These are phyloP conservation scores for Microbotryomycetes sp. DNA, from an alignment of 1,284 basidiomycete species.

Conservation along the genomic window DNA sequence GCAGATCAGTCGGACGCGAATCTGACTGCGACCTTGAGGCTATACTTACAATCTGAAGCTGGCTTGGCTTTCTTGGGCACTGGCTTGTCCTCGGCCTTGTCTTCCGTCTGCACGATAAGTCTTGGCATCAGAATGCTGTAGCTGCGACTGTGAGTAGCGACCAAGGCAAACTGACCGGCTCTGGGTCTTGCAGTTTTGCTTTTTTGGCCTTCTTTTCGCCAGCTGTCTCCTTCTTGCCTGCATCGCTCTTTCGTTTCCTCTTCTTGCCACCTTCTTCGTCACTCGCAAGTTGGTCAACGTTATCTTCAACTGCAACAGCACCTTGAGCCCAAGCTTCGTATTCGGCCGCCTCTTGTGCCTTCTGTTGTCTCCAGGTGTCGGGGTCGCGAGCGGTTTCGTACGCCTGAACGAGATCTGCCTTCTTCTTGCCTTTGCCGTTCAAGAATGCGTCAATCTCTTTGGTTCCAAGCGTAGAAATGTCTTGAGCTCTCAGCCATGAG, in stretches of 20 bases:
- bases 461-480: conserved; percentile 67
- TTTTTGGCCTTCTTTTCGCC: conserved; percentile 48
- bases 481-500: conserved; percentile 75
- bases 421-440: conserved; percentile 56
- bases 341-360: conserved; percentile 50
- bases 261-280: conserved; percentile 54
- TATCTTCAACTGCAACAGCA: conserved; percentile 52
- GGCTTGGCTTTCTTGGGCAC: conserved; percentile 33
- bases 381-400: conserved; percentile 82
- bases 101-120: not conserved
- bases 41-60: not conserved
- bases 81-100: conserved; percentile 24
- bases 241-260: conserved; percentile 36
- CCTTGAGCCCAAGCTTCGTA: conserved; percentile 49
- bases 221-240: conserved; percentile 46
- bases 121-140: not conserved
- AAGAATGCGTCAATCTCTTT: conserved; percentile 82
- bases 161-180: conserved; percentile 15
- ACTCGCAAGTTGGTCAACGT: conserved; percentile 61
- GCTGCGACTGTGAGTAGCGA: too few species aligned
- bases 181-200: conserved; percentile 19
- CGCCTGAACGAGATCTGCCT: conserved; percentile 69
- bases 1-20: not conserved
- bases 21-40: conserved; percentile 7
- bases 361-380: conserved; percentile 54